Evolutionary conservation across 306 rosid species (phyloP).

Genomic region (Dryas octopetala): DNA sequence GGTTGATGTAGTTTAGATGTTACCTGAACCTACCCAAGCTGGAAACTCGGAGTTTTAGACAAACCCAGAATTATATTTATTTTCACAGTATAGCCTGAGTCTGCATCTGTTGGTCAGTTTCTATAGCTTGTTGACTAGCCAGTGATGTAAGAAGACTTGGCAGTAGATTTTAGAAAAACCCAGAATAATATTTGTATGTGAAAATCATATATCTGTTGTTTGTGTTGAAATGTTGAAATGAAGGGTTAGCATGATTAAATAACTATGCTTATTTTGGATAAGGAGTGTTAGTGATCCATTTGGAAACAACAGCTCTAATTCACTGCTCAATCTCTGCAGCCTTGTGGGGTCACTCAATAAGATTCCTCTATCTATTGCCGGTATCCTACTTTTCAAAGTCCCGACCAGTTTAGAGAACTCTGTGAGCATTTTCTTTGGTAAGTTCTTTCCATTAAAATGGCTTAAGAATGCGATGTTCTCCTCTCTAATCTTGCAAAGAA

Average conservation of each 20-base stretch:
- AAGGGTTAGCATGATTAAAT: background rate
- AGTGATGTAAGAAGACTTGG: background rate
- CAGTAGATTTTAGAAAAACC: background rate
- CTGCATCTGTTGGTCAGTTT: background rate
- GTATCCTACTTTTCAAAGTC: constrained; percentile 84
- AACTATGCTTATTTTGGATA: background rate
- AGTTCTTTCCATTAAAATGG: constrained; percentile 29
- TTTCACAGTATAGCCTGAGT: background rate
- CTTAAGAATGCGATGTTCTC: background rate
- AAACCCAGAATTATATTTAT: background rate
- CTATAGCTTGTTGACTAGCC: background rate
- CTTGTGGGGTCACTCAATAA: constrained; percentile 97
- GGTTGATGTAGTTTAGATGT: background rate
- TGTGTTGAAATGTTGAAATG: background rate
- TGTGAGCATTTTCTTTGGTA: constrained; percentile 86
- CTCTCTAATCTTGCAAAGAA: background rate
- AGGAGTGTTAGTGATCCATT: background rate
- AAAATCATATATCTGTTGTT: background rate
- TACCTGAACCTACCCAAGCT: too few relatives aligned
- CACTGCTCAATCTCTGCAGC: constrained; percentile 55
- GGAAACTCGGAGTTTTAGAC: too few relatives aligned
- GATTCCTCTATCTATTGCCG: constrained; percentile 94
- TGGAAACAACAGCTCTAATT: background rate
- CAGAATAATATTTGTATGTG: background rate
- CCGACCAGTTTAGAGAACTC: constrained; percentile 96